These are phyloP conservation scores for Carex myosuroides DNA, from an alignment of 176 grass and related monocot species.

Conservation along the genomic window DNA sequence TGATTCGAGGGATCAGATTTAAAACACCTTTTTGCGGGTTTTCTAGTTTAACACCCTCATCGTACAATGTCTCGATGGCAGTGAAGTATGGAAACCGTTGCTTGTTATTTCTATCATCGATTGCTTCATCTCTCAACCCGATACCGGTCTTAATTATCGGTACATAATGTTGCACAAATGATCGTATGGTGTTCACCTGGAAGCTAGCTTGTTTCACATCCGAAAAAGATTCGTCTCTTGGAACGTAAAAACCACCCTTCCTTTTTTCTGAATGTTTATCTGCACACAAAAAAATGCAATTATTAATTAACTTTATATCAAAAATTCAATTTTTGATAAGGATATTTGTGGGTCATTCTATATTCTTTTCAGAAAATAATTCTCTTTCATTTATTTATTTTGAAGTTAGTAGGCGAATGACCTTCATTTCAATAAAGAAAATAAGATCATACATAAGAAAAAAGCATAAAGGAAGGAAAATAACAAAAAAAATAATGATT, in stretches of 20 bases:
- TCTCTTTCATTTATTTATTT: too few relatives aligned
- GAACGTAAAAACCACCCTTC: constrained; percentile 33
- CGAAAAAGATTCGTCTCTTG: constrained; percentile 68
- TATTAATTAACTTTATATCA: not conserved
- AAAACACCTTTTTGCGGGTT: not conserved
- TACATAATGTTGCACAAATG: constrained; percentile 2
- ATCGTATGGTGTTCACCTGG: constrained; percentile 39
- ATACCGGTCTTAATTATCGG: too few relatives aligned
- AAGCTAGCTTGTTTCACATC: constrained; percentile 62
- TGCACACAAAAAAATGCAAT: not conserved
- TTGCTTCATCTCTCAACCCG: too few relatives aligned
- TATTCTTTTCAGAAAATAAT: not conserved
- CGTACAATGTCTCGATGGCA: constrained; percentile 63
- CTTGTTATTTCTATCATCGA: too few relatives aligned
- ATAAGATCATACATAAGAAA: too few relatives aligned
- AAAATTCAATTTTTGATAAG: not conserved
- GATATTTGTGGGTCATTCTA: not conserved
- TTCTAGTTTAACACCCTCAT: constrained; percentile 41
- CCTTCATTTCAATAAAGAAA: too few relatives aligned
- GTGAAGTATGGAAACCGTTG: constrained; percentile 62
- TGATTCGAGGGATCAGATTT: constrained; percentile 37
- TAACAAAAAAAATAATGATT: too few relatives aligned
- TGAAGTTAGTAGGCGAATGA: not conserved
- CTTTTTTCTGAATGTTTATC: constrained; percentile 45
- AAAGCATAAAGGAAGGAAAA: too few relatives aligned